A percentile compares a stretch with the other conserved stretches of the same genome.
phyloP scores from a whole-genome alignment of 176 grass and related monocot genomes.

The Oryza longistaminata region DNA sequence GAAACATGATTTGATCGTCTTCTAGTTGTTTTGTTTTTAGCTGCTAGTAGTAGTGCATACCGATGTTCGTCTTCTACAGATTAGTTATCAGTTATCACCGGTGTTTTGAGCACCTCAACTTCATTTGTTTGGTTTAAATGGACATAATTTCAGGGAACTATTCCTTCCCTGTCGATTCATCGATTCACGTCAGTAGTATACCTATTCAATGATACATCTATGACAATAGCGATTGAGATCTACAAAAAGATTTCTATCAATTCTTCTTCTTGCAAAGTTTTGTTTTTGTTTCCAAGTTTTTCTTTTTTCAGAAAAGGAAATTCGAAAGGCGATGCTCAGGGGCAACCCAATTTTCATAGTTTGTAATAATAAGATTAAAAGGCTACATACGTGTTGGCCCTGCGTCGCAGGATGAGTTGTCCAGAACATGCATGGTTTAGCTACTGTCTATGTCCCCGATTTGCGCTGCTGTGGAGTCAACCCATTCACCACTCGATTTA shows the following conservation, averaged over 20 bases:
- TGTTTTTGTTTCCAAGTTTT: neutral
- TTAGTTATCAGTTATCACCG: neutral
- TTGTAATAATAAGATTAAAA: neutral
- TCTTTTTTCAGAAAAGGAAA: neutral
- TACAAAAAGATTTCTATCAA: neutral
- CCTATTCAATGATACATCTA: neutral
- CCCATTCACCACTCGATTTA: constrained; percentile 7
- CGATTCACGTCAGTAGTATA: constrained; percentile 3
- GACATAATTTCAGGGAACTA: neutral
- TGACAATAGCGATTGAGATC: constrained; percentile 13
- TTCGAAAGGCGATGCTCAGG: neutral
- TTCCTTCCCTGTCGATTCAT: neutral
- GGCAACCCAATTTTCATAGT: neutral
- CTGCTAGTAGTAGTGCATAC: too few species aligned
- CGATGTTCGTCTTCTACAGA: too few species aligned
- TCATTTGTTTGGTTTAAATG: neutral
- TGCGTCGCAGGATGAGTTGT: constrained; percentile 15
- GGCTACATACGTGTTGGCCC: neutral
- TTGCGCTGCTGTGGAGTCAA: constrained; percentile 20
- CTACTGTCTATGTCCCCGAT: neutral
- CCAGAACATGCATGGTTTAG: constrained; percentile 22
- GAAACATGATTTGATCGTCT: neutral
- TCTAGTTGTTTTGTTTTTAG: too few species aligned
- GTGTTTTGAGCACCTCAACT: neutral
- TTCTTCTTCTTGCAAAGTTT: neutral